Evolutionary conservation across 371 early-diverging fungal species (phyloP).

Genomic region (Actinomortierella wolfii): DNA sequence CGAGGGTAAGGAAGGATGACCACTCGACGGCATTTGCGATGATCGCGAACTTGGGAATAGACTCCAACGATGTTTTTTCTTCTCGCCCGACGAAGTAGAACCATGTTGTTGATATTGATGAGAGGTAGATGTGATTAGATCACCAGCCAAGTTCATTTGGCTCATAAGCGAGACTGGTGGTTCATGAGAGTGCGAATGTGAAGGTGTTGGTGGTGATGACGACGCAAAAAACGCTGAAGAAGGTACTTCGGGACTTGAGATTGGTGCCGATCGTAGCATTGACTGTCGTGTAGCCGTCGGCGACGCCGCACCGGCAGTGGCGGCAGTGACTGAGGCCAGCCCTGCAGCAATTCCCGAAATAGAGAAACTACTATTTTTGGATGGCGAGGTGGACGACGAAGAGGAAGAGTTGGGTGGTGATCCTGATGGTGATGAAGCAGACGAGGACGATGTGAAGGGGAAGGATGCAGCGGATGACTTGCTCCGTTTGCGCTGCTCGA

Average conservation of each 20-base stretch:
- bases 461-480: slow-evolving; percentile 4
- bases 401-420: slow-evolving; percentile 1
- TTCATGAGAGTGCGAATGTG: slow-evolving; percentile 2
- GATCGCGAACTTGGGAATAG: no score
- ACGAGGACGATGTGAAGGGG: slow-evolving; percentile 4
- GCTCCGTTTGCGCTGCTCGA: not conserved
- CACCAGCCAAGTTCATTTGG: no score
- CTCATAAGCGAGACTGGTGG: no score
- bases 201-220: not conserved
- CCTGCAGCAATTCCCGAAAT: slow-evolving; percentile 23
- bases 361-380: not conserved
- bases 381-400: not conserved
- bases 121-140: no score
- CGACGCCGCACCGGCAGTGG: slow-evolving; percentile 5
- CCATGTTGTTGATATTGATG: no score
- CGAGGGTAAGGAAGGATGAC: no score
- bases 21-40: no score
- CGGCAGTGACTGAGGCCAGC: slow-evolving; percentile 18
- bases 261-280: no score
- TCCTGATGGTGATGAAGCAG: not conserved
- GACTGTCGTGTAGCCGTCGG: not conserved
- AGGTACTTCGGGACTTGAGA: not conserved
- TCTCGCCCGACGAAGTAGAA: no score
- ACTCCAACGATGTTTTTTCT: slow-evolving; percentile 27
- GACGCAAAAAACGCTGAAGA: not conserved